These are phyloP conservation scores for Xylaria multiplex DNA, from an alignment of 2,329 filamentous ascomycete species.

Conservation along the genomic window DNA sequence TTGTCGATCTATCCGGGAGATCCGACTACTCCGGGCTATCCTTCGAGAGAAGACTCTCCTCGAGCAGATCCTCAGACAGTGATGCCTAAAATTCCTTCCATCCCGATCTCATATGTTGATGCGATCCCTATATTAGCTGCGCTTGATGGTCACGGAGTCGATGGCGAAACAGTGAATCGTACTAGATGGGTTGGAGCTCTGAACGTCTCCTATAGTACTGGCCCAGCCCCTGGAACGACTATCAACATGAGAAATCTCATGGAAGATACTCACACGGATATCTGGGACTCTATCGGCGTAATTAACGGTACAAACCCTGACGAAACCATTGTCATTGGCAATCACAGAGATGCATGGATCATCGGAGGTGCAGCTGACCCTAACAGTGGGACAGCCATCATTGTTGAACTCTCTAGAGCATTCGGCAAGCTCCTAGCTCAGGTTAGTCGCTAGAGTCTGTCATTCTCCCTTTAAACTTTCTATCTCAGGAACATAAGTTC, in stretches of 20 bases:
- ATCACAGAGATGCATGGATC: constrained; percentile 86
- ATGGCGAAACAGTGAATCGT: constrained; percentile 72
- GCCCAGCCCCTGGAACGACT: constrained; percentile 63
- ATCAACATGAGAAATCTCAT: constrained; percentile 75
- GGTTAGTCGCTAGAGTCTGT: too few species aligned
- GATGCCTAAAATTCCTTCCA: constrained; percentile 79
- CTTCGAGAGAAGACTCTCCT: constrained; percentile 76
- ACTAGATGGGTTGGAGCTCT: constrained; percentile 66
- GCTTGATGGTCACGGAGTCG: constrained; percentile 78
- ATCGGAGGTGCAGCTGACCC: constrained; percentile 86
- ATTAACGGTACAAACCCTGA: constrained; percentile 81
- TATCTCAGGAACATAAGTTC: too few species aligned
- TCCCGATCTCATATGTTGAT: constrained; percentile 82
- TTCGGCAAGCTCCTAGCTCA: constrained; percentile 73
- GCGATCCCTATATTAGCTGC: constrained; percentile 80
- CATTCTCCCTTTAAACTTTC: too few species aligned
- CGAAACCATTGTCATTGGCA: constrained; percentile 81
- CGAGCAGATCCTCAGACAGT: constrained; percentile 69
- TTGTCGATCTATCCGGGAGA: constrained; percentile 70
- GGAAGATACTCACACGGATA: constrained; percentile 73
- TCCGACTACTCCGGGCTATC: constrained; percentile 84
- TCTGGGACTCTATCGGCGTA: constrained; percentile 83
- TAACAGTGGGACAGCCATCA: constrained; percentile 79
- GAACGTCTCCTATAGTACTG: constrained; percentile 56
- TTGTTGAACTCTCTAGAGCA: constrained; percentile 79